These are phyloP conservation scores for Salix exigua DNA, from an alignment of 345 rosid species.

Conservation along the genomic window DNA sequence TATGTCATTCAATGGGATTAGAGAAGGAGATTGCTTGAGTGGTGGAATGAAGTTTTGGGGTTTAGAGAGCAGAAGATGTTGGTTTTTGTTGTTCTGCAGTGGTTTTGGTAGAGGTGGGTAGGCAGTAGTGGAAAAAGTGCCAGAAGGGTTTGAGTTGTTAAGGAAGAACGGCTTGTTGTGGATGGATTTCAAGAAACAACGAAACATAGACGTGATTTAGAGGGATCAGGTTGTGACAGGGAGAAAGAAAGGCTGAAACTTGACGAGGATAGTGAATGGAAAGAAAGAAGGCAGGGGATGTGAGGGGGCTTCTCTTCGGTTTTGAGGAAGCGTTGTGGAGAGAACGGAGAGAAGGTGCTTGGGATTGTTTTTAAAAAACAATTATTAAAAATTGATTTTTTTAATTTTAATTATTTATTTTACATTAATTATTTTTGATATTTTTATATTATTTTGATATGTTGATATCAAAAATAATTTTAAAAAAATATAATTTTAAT, in stretches of 20 bases:
- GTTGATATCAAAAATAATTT: too few species aligned
- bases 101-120: background rate
- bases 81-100: background rate
- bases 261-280: too few species aligned
- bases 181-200: conserved; percentile 19
- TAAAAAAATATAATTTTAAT: too few species aligned
- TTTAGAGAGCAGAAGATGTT: background rate
- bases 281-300: too few species aligned
- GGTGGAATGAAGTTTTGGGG: conserved; percentile 8
- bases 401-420: too few species aligned
- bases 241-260: background rate
- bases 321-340: too few species aligned
- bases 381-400: too few species aligned
- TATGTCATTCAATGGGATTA: conserved; percentile 16
- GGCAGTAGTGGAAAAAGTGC: conserved; percentile 9
- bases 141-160: conserved; percentile 10
- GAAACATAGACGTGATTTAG: conserved; percentile 28
- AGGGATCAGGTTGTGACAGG: background rate
- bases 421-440: too few species aligned
- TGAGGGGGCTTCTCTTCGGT: too few species aligned
- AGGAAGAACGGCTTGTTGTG: conserved; percentile 8
- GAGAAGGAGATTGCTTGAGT: conserved; percentile 12
- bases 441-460: too few species aligned
- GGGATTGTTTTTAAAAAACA: too few species aligned
- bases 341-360: too few species aligned